phyloP scores from a whole-genome alignment of 2,329 filamentous ascomycete genomes.

The Sporothrix inflata region DNA sequence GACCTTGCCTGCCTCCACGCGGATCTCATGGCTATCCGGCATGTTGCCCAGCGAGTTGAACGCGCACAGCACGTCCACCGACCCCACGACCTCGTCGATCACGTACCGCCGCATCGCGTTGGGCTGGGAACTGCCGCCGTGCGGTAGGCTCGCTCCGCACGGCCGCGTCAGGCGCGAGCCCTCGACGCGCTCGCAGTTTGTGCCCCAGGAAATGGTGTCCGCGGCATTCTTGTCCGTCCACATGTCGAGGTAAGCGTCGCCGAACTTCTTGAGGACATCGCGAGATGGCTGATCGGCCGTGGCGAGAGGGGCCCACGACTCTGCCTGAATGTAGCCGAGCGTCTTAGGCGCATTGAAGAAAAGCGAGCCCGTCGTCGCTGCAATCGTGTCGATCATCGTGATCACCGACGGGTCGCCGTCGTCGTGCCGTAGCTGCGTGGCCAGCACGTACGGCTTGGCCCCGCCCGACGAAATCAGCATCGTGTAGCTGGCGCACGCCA shows the following conservation, averaged over 20 bases:
- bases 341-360: slow-evolving; percentile 45
- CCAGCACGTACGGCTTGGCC: slow-evolving; percentile 41
- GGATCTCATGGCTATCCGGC: slow-evolving; percentile 44
- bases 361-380: slow-evolving; percentile 43
- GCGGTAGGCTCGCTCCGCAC: slow-evolving; percentile 40
- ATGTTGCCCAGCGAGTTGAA: slow-evolving; percentile 42
- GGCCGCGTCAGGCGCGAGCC: slow-evolving; percentile 41
- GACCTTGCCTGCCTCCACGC: slow-evolving; percentile 41
- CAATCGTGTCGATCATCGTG: slow-evolving; percentile 42
- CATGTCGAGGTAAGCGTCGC: slow-evolving; percentile 46
- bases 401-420: slow-evolving; percentile 37
- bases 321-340: slow-evolving; percentile 40
- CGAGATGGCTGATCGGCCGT: slow-evolving; percentile 37
- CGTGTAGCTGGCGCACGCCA: slow-evolving; percentile 45
- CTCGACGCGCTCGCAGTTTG: slow-evolving; percentile 44
- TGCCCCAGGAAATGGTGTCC: slow-evolving; percentile 43
- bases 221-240: slow-evolving; percentile 44
- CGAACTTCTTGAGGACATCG: slow-evolving; percentile 41
- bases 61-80: slow-evolving; percentile 43
- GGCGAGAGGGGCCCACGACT: slow-evolving; percentile 41
- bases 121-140: slow-evolving; percentile 39
- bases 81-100: slow-evolving; percentile 43
- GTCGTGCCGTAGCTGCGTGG: slow-evolving; percentile 43
- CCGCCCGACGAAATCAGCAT: slow-evolving; percentile 42
- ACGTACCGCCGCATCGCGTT: slow-evolving; percentile 11